Evolutionary conservation across 2,329 filamentous ascomycete species (phyloP).

Genomic region (Colletotrichum sansevieriae): DNA sequence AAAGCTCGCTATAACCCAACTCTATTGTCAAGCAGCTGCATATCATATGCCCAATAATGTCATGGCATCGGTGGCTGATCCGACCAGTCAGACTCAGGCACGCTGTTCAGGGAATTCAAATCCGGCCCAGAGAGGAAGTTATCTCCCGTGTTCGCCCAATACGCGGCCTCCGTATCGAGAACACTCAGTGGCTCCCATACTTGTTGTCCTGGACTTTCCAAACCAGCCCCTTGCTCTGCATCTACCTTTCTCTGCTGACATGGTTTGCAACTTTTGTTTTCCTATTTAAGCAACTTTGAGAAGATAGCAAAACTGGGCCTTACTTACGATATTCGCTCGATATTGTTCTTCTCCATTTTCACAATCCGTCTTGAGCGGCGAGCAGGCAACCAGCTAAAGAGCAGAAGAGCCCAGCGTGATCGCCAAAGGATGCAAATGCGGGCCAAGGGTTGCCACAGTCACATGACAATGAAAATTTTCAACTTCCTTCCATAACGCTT

Average conservation of each 20-base stretch:
- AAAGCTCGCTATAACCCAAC: neutral
- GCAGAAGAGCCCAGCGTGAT: neutral
- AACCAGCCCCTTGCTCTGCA: neutral
- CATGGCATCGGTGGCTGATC: constrained; percentile 6
- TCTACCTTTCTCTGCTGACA: constrained; percentile 35
- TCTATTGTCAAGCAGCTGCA: neutral
- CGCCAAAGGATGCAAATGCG: neutral
- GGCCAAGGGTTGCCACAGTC: constrained; percentile 11
- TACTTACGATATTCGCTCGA: constrained; percentile 32
- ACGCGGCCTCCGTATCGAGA: constrained; percentile 7
- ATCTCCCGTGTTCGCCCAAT: constrained; percentile 7
- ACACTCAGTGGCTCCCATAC: constrained; percentile 15
- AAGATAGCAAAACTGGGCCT: too few species aligned
- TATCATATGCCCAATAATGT: neutral
- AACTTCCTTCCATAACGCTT: neutral
- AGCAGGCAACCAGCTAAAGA: neutral
- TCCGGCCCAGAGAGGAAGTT: constrained; percentile 6
- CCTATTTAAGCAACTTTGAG: too few species aligned
- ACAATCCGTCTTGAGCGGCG: neutral
- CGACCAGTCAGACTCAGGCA: constrained; percentile 11
- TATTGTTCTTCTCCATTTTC: constrained; percentile 29
- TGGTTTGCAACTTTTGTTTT: constrained; percentile 25
- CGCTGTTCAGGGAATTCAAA: neutral
- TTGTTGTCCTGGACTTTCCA: neutral
- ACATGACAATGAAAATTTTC: neutral